phyloP scores from a whole-genome alignment of 805 yeast genomes.

The Kregervanrija pseudodelftensis region DNA sequence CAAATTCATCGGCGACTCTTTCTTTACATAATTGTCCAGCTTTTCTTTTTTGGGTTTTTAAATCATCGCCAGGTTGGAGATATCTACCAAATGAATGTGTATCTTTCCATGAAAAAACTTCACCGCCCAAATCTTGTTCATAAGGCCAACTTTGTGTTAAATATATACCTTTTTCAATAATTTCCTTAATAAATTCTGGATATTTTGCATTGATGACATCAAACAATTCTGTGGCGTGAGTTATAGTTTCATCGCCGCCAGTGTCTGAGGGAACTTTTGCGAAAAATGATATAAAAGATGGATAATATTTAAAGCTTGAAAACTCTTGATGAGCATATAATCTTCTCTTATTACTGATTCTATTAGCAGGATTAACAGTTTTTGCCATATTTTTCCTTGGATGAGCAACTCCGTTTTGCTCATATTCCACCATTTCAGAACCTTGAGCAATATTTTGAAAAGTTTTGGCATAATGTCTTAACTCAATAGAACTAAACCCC shows the following conservation, averaged over 20 bases:
- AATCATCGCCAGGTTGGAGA: conserved; percentile 6
- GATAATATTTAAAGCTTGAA: conserved; percentile 17
- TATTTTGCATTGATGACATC: conserved; percentile 13
- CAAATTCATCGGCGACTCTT: conserved; percentile 4
- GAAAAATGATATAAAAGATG: conserved; percentile 19
- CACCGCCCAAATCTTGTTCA: neutral
- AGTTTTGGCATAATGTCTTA: conserved; percentile 8
- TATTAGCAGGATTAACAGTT: conserved; percentile 13
- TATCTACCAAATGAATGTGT: conserved; percentile 5
- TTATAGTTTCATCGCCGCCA: conserved; percentile 20
- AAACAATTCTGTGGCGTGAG: conserved; percentile 19
- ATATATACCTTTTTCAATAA: conserved; percentile 8
- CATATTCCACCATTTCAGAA: conserved; percentile 8
- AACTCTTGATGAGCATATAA: conserved; percentile 20
- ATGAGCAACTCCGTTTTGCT: conserved; percentile 14
- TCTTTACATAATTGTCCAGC: conserved; percentile 3
- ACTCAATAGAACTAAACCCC: conserved; percentile 5
- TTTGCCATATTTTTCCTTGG: conserved; percentile 9
- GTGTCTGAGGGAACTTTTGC: conserved; percentile 10
- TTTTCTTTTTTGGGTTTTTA: conserved; percentile 4
- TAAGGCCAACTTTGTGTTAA: conserved; percentile 4
- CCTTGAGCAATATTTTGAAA: conserved; percentile 6
- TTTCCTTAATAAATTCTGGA: conserved; percentile 18
- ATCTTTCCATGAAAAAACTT: conserved; percentile 3
- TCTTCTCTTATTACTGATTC: conserved; percentile 10